Percentiles rank a stretch among this genome's conserved stretches.
These are phyloP conservation scores for Jacaranda copaia DNA, from an alignment of 257 asterid genomes.

Conservation along the genomic window DNA sequence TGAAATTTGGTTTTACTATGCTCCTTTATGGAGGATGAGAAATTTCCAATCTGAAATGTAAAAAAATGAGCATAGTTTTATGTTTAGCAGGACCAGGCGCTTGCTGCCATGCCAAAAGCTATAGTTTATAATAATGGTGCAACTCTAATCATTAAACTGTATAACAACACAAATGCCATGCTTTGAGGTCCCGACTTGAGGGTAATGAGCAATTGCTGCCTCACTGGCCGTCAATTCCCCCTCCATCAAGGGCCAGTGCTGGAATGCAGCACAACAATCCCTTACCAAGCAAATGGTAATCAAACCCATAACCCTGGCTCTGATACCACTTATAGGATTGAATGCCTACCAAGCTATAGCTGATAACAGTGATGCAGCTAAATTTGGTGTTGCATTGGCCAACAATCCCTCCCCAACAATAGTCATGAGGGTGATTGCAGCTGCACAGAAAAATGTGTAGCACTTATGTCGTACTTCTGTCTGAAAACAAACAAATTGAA, in stretches of 20 bases:
- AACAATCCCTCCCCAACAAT: too few species aligned
- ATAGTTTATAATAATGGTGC: background rate
- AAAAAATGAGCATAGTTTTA: background rate
- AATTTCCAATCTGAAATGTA: background rate
- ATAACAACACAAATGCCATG: background rate
- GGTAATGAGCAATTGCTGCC: background rate
- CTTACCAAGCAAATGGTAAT: background rate
- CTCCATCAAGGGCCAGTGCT: background rate
- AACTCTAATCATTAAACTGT: background rate
- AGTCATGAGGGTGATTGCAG: background rate
- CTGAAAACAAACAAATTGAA: conserved; percentile 11
- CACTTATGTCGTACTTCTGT: background rate
- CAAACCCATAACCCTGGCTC: background rate
- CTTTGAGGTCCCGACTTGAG: background rate
- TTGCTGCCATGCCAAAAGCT: conserved; percentile 16
- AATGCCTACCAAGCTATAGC: background rate
- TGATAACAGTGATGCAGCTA: background rate
- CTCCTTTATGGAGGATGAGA: background rate
- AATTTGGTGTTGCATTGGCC: too few species aligned
- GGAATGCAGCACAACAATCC: background rate
- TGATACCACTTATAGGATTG: too few species aligned
- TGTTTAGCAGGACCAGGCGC: background rate
- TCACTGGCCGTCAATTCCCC: background rate
- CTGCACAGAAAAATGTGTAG: background rate
- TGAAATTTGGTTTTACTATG: background rate